Evolutionary conservation across 2,329 filamentous ascomycete species (phyloP), one percentile per base, ranked within the genome.

Genomic region (Thielaviopsis ethacetica): DNA sequence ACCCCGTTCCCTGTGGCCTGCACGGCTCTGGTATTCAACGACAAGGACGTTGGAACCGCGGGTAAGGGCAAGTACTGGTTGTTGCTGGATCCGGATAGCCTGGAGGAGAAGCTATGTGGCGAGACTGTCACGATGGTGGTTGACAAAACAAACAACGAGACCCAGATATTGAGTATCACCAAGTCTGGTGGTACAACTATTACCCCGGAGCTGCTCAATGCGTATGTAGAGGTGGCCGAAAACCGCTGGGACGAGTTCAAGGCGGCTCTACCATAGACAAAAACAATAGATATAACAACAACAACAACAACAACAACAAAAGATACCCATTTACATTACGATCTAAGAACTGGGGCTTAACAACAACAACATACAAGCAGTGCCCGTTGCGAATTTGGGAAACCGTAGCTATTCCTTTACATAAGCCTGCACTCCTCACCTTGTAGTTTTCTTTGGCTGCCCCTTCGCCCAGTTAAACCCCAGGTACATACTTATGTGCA

Each of bases 81-180:
- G 2, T 71, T 98, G 60, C 81, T 86, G 6, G 93, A 98, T 72
- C 89, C 89, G 2, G 93, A 98, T 72, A 81, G 83, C 22, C 85
- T 95, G 65, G 93, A 98, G 73, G 93, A 97, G 73, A 81, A 79
- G 9, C 72, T 95, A 51, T 95, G 89, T 67, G 77, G 83, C 62
- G 93, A 98, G 75, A 79, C 72, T n/a, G 75, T 93, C n/a, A 91
- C 84, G 2, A 73, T 95, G 38, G 83, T 93, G 54, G 81, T 95
- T n/a, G 86, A 91, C 67, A 74, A 73, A 61, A 72, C 68, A 13
- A 66, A 68, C n/a, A 78, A 74, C 1, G 72, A 75, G 55, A 77
- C 75, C 2, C 78, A 76, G 65, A 44, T 44, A 44, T n/a, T 44
- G n/a, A 44, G 15, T 10, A 44, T 44, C 5, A 17, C 38, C 12